phyloP scores from a whole-genome alignment of 306 rosid species.

The Canavalia ensiformis region DNA sequence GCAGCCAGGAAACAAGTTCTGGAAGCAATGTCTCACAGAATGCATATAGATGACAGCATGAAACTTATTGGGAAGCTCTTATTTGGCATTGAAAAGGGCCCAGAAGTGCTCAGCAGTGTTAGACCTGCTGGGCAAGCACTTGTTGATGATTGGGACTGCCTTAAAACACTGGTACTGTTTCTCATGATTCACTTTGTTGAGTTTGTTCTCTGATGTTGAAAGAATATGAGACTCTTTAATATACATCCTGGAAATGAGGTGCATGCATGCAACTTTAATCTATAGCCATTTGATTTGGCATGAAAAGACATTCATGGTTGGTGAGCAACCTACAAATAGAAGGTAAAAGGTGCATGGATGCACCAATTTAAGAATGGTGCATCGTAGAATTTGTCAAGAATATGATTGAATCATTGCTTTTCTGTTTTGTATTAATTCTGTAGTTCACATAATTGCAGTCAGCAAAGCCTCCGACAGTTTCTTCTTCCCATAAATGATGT shows the following conservation, averaged over 20 bases:
- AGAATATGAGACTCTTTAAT: background rate
- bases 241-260: too few relatives aligned
- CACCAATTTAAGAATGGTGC: background rate
- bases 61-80: slow-evolving; percentile 84
- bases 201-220: slow-evolving; percentile 16
- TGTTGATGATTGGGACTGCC: slow-evolving; percentile 91
- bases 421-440: slow-evolving; percentile 20
- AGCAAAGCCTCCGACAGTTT: slow-evolving; percentile 17
- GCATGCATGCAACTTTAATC: background rate
- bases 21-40: slow-evolving; percentile 93
- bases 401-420: slow-evolving; percentile 28
- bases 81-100: slow-evolving; percentile 84
- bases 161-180: slow-evolving; percentile 72
- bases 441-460: slow-evolving; percentile 26
- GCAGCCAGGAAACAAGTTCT: slow-evolving; percentile 82
- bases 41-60: slow-evolving; percentile 82
- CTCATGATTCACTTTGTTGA: slow-evolving; percentile 20
- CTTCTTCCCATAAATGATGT: background rate
- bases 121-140: slow-evolving; percentile 82
- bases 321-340: background rate
- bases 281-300: background rate
- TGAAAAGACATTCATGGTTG: background rate
- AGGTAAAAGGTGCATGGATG: background rate
- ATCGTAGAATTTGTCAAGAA: background rate
- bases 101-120: slow-evolving; percentile 67